These are phyloP conservation scores for Fusarium redolens DNA, from an alignment of 2,329 filamentous ascomycete genomes.

Conservation along the genomic window DNA sequence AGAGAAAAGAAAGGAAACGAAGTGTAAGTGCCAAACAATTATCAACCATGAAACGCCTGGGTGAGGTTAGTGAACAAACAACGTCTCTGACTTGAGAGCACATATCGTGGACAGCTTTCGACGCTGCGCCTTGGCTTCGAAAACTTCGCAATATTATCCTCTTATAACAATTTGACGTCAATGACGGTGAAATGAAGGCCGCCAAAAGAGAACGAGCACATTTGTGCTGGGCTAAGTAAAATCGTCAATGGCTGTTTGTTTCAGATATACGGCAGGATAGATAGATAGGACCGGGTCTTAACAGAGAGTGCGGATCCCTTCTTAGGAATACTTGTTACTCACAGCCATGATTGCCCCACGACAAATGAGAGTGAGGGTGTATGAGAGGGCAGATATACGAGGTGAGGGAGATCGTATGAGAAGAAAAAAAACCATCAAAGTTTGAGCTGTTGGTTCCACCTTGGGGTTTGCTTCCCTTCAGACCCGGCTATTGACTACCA, in stretches of 20 bases:
- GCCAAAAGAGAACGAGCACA: not conserved
- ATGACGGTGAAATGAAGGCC: not conserved
- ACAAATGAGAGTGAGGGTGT: not conserved
- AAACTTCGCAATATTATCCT: not conserved
- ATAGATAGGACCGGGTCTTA: not conserved
- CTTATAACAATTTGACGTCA: not conserved
- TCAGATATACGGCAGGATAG: not conserved
- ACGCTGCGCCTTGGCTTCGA: not conserved
- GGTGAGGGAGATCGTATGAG: not conserved
- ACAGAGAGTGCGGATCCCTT: not conserved
- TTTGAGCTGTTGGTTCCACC: slow-evolving; percentile 1
- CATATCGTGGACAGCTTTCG: not conserved
- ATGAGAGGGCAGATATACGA: not conserved
- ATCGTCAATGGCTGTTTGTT: not conserved
- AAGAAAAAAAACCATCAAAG: not conserved
- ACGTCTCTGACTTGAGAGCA: not conserved
- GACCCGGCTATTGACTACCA: not conserved
- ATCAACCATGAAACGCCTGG: slow-evolving; percentile 24
- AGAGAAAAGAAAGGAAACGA: slow-evolving; percentile 32
- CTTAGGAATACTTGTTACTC: not conserved
- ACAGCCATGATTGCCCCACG: not conserved
- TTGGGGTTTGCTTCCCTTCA: not conserved
- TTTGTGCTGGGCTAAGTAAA: not conserved
- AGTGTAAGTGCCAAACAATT: slow-evolving; percentile 2
- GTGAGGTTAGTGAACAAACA: slow-evolving; percentile 6